A percentile compares a stretch with the other conserved stretches of the same genome.
phyloP scores from a whole-genome alignment of 2,329 filamentous ascomycete species.

The Scolecobasidium constrictum region DNA sequence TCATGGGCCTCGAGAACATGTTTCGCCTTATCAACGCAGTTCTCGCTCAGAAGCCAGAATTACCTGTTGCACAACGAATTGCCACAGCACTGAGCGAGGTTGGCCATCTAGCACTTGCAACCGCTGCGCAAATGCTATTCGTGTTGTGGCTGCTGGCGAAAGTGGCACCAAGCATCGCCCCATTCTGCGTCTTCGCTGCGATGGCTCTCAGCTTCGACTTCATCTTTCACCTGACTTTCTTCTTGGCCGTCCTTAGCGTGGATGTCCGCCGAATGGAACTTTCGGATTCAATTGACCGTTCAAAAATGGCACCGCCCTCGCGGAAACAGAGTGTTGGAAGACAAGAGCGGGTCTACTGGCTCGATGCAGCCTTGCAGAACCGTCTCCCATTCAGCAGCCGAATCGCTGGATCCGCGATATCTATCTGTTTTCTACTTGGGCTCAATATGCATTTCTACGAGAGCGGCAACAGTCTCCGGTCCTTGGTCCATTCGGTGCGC shows the following conservation, averaged over 20 bases:
- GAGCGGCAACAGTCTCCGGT: constrained; percentile 24
- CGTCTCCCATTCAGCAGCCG: constrained; percentile 58
- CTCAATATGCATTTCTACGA: constrained; percentile 73
- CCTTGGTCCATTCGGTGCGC: constrained; percentile 16
- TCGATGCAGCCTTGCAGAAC: constrained; percentile 52
- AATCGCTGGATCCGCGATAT: constrained; percentile 62
- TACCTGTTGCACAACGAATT: constrained; percentile 57
- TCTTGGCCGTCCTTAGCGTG: constrained; percentile 66
- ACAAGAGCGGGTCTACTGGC: constrained; percentile 42
- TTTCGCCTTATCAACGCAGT: constrained; percentile 70
- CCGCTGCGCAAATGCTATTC: constrained; percentile 56
- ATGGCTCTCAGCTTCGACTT: constrained; percentile 68
- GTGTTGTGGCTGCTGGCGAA: constrained; percentile 56
- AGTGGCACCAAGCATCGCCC: constrained; percentile 56
- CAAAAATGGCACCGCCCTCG: constrained; percentile 24
- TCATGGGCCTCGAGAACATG: constrained; percentile 69
- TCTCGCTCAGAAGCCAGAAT: constrained; percentile 57
- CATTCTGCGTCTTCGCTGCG: constrained; percentile 66
- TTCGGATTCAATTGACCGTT: constrained; percentile 52
- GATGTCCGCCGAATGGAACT: constrained; percentile 69
- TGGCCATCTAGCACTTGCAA: constrained; percentile 56
- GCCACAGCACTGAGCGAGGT: constrained; percentile 65
- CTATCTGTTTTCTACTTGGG: constrained; percentile 60
- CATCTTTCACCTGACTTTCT: constrained; percentile 70
- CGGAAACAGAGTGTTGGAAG: constrained; percentile 24